Evolutionary conservation across 768 basidiomycete genomes (phyloP).

Genomic region (Infundibulicybe gibba): DNA sequence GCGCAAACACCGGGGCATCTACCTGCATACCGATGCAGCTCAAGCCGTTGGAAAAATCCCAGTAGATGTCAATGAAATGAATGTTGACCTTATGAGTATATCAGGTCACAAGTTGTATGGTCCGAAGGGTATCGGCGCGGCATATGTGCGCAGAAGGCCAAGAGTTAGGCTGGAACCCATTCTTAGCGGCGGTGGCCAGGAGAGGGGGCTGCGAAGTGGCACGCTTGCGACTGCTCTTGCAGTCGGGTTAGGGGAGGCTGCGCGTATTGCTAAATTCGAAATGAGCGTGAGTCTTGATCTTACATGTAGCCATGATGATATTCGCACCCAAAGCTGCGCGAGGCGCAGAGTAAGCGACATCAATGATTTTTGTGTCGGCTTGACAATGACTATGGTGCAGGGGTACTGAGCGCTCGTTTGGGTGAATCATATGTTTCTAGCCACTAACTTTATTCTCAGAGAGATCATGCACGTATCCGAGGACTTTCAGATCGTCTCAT

Average conservation of each 20-base stretch:
- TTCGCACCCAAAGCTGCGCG: slow-evolving; percentile 29
- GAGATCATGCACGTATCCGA: slow-evolving; percentile 74
- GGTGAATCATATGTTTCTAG: neutral
- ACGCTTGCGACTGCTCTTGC: slow-evolving; percentile 85
- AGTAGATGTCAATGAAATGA: slow-evolving; percentile 91
- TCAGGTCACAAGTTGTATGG: slow-evolving; percentile 98
- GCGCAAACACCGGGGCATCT: slow-evolving; percentile 84
- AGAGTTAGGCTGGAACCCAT: slow-evolving; percentile 94
- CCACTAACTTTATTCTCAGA: slow-evolving; percentile 36
- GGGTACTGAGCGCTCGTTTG: slow-evolving; percentile 71
- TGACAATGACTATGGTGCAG: slow-evolving; percentile 76
- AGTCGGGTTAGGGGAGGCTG: slow-evolving; percentile 94
- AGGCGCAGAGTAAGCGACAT: slow-evolving; percentile 42
- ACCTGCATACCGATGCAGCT: slow-evolving; percentile 97
- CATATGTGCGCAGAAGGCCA: slow-evolving; percentile 90
- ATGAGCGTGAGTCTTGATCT: slow-evolving; percentile 73
- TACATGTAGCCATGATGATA: slow-evolving; percentile 37
- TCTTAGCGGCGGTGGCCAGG: slow-evolving; percentile 94
- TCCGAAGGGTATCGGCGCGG: slow-evolving; percentile 93
- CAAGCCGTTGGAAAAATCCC: slow-evolving; percentile 93
- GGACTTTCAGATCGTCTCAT: slow-evolving; percentile 79
- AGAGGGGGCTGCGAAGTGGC: slow-evolving; percentile 92
- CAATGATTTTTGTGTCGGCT: slow-evolving; percentile 36
- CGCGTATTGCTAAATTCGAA: slow-evolving; percentile 85
- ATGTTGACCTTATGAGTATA: slow-evolving; percentile 93